Base-by-base conservation (phyloP, 2,329 filamentous ascomycete genomes). In the Alternaria arbusti region DNA sequence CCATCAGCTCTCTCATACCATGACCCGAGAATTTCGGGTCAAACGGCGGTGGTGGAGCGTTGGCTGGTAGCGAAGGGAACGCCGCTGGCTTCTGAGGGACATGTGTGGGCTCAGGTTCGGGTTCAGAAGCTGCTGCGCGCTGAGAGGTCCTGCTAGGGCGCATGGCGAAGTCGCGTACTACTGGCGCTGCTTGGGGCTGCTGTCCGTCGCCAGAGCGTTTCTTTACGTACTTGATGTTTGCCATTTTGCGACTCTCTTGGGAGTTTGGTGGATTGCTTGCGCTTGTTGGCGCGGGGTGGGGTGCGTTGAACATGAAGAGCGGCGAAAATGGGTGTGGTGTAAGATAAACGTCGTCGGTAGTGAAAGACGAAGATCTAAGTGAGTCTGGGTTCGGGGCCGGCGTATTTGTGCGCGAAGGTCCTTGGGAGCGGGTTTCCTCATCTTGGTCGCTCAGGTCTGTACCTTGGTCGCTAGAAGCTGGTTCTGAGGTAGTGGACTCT, bases 21-120 rank as follows among this genome's bases (percentile, higher is more conserved):
- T 57, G 52, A 4, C 51, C 46, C 20, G 28, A 23, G 20, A 20
- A 43, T 15, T 54, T 32, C 17, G 13, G 12, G 11, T 11, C 13
- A 36, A 30, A 22, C 40, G 26, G 25, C 11, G 26, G 51, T 20
- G 44, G 23, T 22, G 52, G 49, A 11, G 8, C 8, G 20, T 58
- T 25, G 7, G 25, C 28, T 11, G 44, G 26, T 17, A 64, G 57
- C 12, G 57, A 60, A 13, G 64, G 64, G 12, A 66, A 66, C 5
- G 64, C 61, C 23, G 61, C 54, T 30, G 64, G 54, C 32, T 55
- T 46, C 6, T 12, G 46, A 12, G 36, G 51, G 56, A 47, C 36
- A 13, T 30, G 45, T 0, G 20, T 6, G 6, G 32, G 23, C 13
- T 12, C 30, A 28, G 13, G 28, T 10, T 23, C 23, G 15, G 30